phyloP scores from a whole-genome alignment of 176 grass and related monocot genomes.

The Bothriochloa decipiens region DNA sequence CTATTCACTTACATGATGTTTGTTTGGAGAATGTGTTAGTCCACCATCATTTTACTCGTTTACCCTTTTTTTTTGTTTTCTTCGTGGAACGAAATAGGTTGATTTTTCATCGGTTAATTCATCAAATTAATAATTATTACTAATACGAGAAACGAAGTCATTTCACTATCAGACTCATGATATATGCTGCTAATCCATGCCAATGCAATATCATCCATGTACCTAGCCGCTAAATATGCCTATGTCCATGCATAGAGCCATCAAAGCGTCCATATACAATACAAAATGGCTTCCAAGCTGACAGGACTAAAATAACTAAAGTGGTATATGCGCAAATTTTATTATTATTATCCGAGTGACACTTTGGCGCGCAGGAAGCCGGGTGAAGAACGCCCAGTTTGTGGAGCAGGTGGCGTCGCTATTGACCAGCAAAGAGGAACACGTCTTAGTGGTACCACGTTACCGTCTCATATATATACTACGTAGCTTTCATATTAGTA shows the following conservation, averaged over 20 bases:
- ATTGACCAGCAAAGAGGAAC: conserved; percentile 59
- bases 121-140: no score
- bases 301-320: background rate
- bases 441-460: conserved; percentile 55
- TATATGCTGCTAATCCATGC: background rate
- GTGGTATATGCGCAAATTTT: no score
- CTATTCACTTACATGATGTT: no score
- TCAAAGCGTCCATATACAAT: background rate
- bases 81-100: no score
- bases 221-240: background rate
- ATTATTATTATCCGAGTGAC: no score
- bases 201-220: background rate
- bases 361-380: conserved; percentile 40
- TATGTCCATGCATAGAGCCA: conserved; percentile 1
- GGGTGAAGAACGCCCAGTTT: conserved; percentile 68
- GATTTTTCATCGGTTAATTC: no score
- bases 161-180: no score
- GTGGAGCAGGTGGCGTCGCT: conserved; percentile 56
- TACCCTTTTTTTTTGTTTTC: no score
- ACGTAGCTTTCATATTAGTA: background rate
- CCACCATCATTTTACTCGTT: no score
- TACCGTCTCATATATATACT: background rate
- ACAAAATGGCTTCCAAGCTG: background rate
- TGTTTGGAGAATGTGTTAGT: no score
- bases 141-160: no score